Percentiles rank a stretch among this genome's conserved stretches.
These are phyloP conservation scores for Bipolaris oryzae DNA, from an alignment of 2,329 filamentous ascomycete species.

Conservation along the genomic window DNA sequence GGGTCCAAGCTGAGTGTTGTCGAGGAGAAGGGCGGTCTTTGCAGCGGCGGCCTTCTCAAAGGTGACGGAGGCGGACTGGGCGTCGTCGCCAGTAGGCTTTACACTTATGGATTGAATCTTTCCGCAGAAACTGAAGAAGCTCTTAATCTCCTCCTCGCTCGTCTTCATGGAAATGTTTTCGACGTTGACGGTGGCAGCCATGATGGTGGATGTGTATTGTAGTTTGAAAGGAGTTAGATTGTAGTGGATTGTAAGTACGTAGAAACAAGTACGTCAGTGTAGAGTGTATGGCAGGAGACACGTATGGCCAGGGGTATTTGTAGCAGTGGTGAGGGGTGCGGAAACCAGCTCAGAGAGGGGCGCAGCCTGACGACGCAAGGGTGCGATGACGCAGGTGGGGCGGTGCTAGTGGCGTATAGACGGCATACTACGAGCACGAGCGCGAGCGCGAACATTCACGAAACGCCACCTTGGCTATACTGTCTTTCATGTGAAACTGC, in stretches of 20 bases:
- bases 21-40: slow-evolving; percentile 94
- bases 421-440: slow-evolving; percentile 13
- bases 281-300: not conserved
- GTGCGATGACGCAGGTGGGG: slow-evolving; percentile 30
- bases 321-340: slow-evolving; percentile 20
- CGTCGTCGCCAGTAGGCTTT: slow-evolving; percentile 65
- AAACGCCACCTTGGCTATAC: slow-evolving; percentile 10
- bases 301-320: slow-evolving; percentile 18
- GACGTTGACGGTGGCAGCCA: slow-evolving; percentile 77
- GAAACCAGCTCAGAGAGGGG: slow-evolving; percentile 24
- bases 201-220: slow-evolving; percentile 35
- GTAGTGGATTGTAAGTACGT: not conserved
- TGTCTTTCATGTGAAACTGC: slow-evolving; percentile 15
- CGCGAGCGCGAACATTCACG: slow-evolving; percentile 27
- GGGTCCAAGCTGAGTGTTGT: slow-evolving; percentile 90
- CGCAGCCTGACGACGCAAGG: slow-evolving; percentile 14
- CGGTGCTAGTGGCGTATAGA: slow-evolving; percentile 21
- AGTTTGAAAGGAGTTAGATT: not conserved
- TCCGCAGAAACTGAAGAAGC: slow-evolving; percentile 97
- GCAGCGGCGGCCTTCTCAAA: slow-evolving; percentile 98
- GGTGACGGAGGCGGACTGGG: slow-evolving; percentile 86
- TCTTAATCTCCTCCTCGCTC: slow-evolving; percentile 86
- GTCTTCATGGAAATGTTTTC: slow-evolving; percentile 85
- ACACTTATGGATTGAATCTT: slow-evolving; percentile 88
- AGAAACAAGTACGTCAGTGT: not conserved